Conservation (phyloP, 164 flowering plant genomes). For the Annona cherimola region DNA sequence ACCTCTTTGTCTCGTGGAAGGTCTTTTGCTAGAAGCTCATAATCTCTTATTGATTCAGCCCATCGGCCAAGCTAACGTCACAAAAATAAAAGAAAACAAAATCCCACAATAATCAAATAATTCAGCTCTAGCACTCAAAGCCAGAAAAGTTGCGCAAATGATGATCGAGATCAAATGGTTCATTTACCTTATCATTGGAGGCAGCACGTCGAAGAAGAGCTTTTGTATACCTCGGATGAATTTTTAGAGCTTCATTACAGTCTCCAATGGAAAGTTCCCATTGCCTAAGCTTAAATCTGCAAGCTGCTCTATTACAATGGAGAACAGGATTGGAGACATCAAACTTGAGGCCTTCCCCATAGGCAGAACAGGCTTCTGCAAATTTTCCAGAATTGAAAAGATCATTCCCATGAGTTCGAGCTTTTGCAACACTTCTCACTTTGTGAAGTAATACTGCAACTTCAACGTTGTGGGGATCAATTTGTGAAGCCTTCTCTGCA, state of each 20-base stretch:
- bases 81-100: not conserved
- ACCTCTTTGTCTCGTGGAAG: conserved; percentile 71
- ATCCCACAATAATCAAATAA: conserved; percentile 5
- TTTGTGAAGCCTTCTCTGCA: conserved; percentile 61
- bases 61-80: conserved; percentile 59
- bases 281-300: conserved; percentile 72
- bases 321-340: conserved; percentile 75
- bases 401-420: conserved; percentile 81
- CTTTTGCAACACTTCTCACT: conserved; percentile 57
- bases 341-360: conserved; percentile 74
- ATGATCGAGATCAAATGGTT: not conserved
- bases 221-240: conserved; percentile 74
- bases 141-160: not conserved
- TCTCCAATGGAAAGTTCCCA: conserved; percentile 78
- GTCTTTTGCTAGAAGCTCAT: conserved; percentile 58
- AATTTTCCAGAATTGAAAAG: conserved; percentile 73
- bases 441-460: conserved; percentile 43
- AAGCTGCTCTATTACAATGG: conserved; percentile 85
- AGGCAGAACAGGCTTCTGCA: conserved; percentile 74
- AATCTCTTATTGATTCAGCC: conserved; percentile 77
- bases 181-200: conserved; percentile 59
- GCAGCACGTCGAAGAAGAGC: conserved; percentile 86
- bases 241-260: conserved; percentile 71
- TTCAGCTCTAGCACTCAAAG: not conserved
- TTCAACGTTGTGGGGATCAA: conserved; percentile 60